Conservation (phyloP, 331 rosid species). For the Telfairia occidentalis region DNA sequence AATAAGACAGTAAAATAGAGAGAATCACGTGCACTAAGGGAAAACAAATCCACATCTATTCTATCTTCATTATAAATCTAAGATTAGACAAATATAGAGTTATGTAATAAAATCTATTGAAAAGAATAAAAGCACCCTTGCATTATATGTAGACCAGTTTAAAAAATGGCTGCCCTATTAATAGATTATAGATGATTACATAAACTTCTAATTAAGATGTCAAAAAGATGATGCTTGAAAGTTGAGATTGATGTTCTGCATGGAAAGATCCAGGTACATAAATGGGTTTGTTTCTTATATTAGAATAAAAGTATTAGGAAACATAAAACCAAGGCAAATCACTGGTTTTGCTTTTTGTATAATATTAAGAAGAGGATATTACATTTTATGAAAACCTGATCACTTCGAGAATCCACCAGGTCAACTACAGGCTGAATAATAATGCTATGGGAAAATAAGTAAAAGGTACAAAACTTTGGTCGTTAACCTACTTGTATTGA, state of each 20-base stretch:
- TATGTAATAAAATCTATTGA: not conserved
- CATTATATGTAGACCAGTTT: not conserved
- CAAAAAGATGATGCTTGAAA: not conserved
- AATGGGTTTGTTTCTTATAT: not conserved
- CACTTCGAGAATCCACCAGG: slow-evolving; percentile 61
- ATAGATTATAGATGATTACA: not conserved
- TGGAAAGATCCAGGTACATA: not conserved
- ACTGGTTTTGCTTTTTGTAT: not conserved
- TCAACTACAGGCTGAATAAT: slow-evolving; percentile 46
- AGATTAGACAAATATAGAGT: not conserved
- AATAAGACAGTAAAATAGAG: not conserved
- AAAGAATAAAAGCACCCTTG: not conserved
- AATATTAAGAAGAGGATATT: not conserved
- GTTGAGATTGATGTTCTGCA: not conserved
- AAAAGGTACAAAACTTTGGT: not conserved
- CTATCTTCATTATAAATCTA: not conserved
- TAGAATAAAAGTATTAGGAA: not conserved
- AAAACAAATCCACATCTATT: not conserved
- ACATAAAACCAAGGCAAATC: not conserved
- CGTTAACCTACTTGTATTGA: slow-evolving; percentile 67
- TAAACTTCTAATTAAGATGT: not conserved
- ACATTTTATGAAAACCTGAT: slow-evolving; percentile 28
- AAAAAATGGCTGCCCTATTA: not conserved
- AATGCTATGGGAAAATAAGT: not conserved
- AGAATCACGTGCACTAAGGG: not conserved